These are phyloP conservation scores for Parmelia sp. DNA, from an alignment of 495 filamentous ascomycete species.

Conservation along the genomic window DNA sequence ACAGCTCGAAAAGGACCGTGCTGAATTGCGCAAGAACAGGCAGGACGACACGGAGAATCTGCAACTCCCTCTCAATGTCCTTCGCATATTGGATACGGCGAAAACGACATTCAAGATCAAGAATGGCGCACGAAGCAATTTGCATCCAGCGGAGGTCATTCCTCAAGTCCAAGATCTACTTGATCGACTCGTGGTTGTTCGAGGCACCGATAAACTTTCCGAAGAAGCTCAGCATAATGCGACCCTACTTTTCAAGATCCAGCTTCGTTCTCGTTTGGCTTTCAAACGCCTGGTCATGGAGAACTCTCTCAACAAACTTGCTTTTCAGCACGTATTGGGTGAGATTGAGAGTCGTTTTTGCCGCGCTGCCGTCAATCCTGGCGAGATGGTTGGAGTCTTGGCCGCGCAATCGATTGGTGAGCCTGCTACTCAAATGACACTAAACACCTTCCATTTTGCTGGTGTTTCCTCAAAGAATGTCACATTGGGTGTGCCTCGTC, in stretches of 20 bases:
- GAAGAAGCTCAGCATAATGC: constrained; percentile 81
- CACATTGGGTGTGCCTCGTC: constrained; percentile 94
- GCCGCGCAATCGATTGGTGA: constrained; percentile 98
- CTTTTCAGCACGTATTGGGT: constrained; percentile 87
- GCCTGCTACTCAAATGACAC: constrained; percentile 97
- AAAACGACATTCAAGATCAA: constrained; percentile 87
- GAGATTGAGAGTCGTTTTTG: constrained; percentile 84
- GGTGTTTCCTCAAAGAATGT: constrained; percentile 99
- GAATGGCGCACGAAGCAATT: constrained; percentile 72
- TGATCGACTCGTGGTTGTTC: constrained; percentile 71
- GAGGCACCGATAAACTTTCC: constrained; percentile 75
- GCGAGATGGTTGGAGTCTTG: constrained; percentile 98
- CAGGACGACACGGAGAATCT: constrained; percentile 71
- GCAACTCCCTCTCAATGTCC: constrained; percentile 86
- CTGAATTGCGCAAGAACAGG: constrained; percentile 60
- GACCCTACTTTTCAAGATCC: constrained; percentile 83
- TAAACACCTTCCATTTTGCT: constrained; percentile 99
- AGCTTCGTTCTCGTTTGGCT: constrained; percentile 79
- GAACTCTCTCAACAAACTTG: constrained; percentile 79
- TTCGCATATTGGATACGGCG: constrained; percentile 83
- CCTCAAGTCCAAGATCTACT: constrained; percentile 70
- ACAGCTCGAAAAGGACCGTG: constrained; percentile 63
- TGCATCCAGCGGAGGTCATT: constrained; percentile 85
- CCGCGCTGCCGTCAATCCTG: constrained; percentile 72
- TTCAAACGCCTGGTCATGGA: constrained; percentile 85